phyloP scores from a whole-genome alignment of 2,329 filamentous ascomycete species.

The Fulvia fulva region DNA sequence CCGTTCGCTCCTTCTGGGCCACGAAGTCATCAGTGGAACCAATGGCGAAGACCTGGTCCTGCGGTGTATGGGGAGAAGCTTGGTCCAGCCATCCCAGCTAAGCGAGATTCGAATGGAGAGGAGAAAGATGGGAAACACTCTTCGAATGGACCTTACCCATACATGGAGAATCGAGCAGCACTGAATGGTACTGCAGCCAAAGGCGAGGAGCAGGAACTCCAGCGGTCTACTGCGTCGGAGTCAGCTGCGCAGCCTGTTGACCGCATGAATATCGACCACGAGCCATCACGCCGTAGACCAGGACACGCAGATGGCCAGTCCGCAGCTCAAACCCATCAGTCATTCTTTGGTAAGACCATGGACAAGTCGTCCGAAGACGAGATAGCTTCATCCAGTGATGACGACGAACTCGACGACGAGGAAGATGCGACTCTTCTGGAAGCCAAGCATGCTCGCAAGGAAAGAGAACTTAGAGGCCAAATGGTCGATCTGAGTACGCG shows the following conservation, averaged over 20 bases:
- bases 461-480: constrained; percentile 41
- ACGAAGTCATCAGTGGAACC: constrained; percentile 33
- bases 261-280: constrained; percentile 26
- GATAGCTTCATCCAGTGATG: constrained; percentile 38
- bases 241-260: constrained; percentile 14
- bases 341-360: constrained; percentile 31
- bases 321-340: constrained; percentile 22
- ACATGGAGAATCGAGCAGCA: neutral
- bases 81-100: constrained; percentile 36
- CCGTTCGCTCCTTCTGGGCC: constrained; percentile 25
- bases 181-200: constrained; percentile 11
- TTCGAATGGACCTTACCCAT: neutral
- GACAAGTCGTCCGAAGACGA: constrained; percentile 24
- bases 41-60: constrained; percentile 43
- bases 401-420: constrained; percentile 47
- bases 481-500: constrained; percentile 41
- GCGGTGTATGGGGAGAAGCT: constrained; percentile 23
- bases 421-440: constrained; percentile 46
- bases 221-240: constrained; percentile 3
- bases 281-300: constrained; percentile 14
- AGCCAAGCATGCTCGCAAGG: constrained; percentile 45
- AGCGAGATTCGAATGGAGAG: constrained; percentile 43
- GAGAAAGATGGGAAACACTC: constrained; percentile 32
- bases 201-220: constrained; percentile 9
- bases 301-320: constrained; percentile 23